These are phyloP conservation scores for Suzukiozyma palmioleophila DNA, from an alignment of 1,139 yeast species.

Conservation along the genomic window DNA sequence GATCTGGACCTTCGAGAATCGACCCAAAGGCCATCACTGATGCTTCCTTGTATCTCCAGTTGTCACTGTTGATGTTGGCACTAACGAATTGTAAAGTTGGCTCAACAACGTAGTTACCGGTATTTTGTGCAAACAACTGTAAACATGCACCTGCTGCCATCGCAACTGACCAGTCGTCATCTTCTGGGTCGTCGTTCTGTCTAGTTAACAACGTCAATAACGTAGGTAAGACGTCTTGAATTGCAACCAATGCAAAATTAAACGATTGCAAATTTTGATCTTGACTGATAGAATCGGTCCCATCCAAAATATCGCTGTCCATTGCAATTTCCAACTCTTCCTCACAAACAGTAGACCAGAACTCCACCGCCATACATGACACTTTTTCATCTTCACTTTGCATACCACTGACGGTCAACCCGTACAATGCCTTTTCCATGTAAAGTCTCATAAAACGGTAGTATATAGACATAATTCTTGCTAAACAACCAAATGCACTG, in stretches of 20 bases:
- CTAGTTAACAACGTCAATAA: slow-evolving; percentile 72
- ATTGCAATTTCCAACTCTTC: slow-evolving; percentile 81
- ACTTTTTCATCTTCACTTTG: slow-evolving; percentile 80
- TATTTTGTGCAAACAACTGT: slow-evolving; percentile 87
- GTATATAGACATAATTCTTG: slow-evolving; percentile 86
- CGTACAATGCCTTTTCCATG: slow-evolving; percentile 95
- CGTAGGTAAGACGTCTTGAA: slow-evolving; percentile 83
- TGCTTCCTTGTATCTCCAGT: slow-evolving; percentile 92
- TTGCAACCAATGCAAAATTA: slow-evolving; percentile 82
- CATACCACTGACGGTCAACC: slow-evolving; percentile 90
- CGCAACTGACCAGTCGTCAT: slow-evolving; percentile 95
- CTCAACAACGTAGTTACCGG: slow-evolving; percentile 79
- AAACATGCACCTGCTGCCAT: slow-evolving; percentile 99
- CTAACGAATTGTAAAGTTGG: slow-evolving; percentile 84
- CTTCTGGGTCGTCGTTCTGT: slow-evolving; percentile 89
- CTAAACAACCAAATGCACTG: slow-evolving; percentile 93
- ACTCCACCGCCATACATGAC: slow-evolving; percentile 97
- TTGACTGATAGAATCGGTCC: slow-evolving; percentile 20
- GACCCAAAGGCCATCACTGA: slow-evolving; percentile 99
- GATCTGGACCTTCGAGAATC: slow-evolving; percentile 90
- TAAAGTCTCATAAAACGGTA: slow-evolving; percentile 87
- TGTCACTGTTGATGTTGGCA: slow-evolving; percentile 51
- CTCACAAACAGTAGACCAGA: slow-evolving; percentile 97
- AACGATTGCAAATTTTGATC: slow-evolving; percentile 33
- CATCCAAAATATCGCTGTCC: slow-evolving; percentile 54